Evolutionary conservation across 805 yeast genomes (phyloP).

Genomic region (Starmerella bombi): DNA sequence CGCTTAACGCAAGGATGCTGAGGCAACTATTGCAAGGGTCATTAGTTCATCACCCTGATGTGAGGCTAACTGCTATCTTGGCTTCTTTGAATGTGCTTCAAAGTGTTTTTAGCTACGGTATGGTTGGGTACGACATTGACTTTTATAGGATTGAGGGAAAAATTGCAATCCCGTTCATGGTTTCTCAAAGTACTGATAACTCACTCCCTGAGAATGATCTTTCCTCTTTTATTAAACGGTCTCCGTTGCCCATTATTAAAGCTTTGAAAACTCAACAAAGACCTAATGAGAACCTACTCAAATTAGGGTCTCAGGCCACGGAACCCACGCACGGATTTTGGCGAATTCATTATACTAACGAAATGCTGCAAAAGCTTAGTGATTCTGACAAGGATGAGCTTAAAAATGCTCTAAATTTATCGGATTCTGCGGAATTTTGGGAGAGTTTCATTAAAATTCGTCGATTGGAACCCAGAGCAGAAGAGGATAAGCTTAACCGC

Average conservation of each 20-base stretch:
- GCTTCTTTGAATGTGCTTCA: constrained; percentile 44
- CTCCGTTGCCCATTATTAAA: not conserved
- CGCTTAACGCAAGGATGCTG: constrained; percentile 11
- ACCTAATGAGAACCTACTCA: not conserved
- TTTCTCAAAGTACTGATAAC: not conserved
- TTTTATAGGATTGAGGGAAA: constrained; percentile 15
- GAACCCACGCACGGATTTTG: constrained; percentile 5
- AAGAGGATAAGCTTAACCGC: constrained; percentile 54
- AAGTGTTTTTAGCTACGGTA: constrained; percentile 35
- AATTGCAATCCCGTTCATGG: constrained; percentile 1
- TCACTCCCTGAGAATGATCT: constrained; percentile 7
- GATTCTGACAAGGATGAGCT: constrained; percentile 16
- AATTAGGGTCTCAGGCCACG: constrained; percentile 7
- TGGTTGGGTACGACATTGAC: constrained; percentile 36
- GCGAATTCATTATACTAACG: not conserved
- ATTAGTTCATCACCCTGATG: constrained; percentile 33
- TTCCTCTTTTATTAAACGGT: constrained; percentile 1
- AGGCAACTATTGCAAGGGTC: constrained; percentile 18
- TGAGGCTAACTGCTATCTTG: constrained; percentile 34
- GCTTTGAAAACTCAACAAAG: constrained; percentile 3
- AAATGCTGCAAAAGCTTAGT: not conserved
- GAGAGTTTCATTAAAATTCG: constrained; percentile 32
- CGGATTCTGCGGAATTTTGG: constrained; percentile 7
- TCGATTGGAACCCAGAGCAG: constrained; percentile 41
- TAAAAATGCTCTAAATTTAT: not conserved